These are phyloP conservation scores for Zymoseptoria crescenta DNA, from an alignment of 2,329 filamentous ascomycete species.

Conservation along the genomic window DNA sequence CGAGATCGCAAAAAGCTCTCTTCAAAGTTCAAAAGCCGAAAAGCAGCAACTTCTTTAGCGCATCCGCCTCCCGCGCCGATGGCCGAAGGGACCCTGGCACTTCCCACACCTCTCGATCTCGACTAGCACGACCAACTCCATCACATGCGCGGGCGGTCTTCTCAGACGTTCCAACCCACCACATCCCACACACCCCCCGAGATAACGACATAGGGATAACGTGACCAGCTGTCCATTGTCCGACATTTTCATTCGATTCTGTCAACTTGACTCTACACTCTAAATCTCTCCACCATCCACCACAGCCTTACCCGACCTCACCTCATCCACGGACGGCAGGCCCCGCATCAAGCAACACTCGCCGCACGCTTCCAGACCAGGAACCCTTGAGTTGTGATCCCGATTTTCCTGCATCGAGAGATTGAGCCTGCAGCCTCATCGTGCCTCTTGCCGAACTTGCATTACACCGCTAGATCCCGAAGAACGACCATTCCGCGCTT, in stretches of 20 bases:
- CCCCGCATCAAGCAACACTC: neutral
- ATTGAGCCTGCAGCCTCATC: constrained; percentile 1
- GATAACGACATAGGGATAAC: neutral
- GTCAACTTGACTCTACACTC: neutral
- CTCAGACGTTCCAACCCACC: neutral
- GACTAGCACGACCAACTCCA: neutral
- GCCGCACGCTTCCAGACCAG: neutral
- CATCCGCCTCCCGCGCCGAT: too few relatives aligned
- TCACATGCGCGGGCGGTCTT: neutral
- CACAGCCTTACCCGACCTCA: neutral
- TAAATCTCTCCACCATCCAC: neutral
- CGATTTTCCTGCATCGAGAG: neutral
- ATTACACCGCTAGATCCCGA: constrained; percentile 3
- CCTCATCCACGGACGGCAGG: neutral
- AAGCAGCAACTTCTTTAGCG: too few relatives aligned
- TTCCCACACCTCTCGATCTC: neutral
- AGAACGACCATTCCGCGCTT: neutral
- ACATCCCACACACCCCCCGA: neutral
- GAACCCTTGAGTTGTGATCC: constrained; percentile 3
- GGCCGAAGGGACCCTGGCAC: neutral
- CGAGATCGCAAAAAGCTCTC: neutral
- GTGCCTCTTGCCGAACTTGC: neutral
- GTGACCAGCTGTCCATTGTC: neutral
- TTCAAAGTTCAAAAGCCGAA: too few relatives aligned
- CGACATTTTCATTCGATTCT: neutral